Evolutionary conservation across 345 rosid species (phyloP).

Genomic region (Nasturtium officinale): DNA sequence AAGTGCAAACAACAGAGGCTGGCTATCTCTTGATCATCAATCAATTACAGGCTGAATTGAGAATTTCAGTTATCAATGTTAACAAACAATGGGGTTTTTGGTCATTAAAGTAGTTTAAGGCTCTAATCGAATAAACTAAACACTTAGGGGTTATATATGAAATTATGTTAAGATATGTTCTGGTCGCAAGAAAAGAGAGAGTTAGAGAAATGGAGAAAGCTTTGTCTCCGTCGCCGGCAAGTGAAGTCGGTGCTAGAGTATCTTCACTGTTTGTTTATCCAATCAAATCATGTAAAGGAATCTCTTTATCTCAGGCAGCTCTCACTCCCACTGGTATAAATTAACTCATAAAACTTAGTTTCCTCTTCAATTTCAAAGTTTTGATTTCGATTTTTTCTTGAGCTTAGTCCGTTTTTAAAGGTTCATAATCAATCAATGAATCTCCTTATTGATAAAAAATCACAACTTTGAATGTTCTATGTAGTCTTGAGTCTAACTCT

Average conservation of each 20-base stretch:
- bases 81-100: not conserved
- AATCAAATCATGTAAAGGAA: conserved; percentile 82
- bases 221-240: conserved; percentile 29
- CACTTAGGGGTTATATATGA: not conserved
- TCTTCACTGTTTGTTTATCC: conserved; percentile 76
- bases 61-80: no score
- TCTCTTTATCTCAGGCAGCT: conserved; percentile 65
- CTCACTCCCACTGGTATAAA: conserved; percentile 72
- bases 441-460: not conserved
- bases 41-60: no score
- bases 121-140: not conserved
- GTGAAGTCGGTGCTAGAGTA: conserved; percentile 42
- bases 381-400: not conserved
- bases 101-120: not conserved
- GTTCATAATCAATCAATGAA: conserved; percentile 4
- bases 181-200: not conserved
- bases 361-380: not conserved
- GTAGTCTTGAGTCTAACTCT: not conserved
- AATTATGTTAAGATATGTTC: conserved; percentile 5
- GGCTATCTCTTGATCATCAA: no score
- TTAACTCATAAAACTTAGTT: no score
- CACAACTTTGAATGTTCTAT: not conserved
- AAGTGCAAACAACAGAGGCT: no score
- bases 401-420: not conserved
- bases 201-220: conserved; percentile 33